Base-by-base conservation (phyloP, 1,139 yeast species). In the Kurtzmaniella quercitrusa region DNA sequence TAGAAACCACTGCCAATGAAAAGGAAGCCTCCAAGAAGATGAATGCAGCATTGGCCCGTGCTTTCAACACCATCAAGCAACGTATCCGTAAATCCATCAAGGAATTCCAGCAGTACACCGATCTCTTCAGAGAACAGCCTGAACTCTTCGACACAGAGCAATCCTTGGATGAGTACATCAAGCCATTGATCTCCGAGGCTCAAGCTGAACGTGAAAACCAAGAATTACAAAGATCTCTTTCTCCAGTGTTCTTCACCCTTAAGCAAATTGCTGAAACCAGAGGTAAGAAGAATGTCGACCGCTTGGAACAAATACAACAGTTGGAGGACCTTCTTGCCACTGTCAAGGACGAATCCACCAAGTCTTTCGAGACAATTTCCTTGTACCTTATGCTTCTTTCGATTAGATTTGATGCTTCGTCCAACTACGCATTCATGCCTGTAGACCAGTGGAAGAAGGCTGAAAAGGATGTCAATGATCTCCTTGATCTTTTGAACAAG, bases 261-360 rank as follows among this genome's bases (percentile, higher is more conserved):
- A 80, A 84, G 61, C 69, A 81, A 44, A 82, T 94, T 49, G 73
- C 87, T 51, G 98, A 93, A 65, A 77, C 91, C 41, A 85, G 98
- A 68, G 98, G 98, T 73, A 91, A 91, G 73, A 93, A 89, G 76
- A 89, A 88, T 64, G 85, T 90, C 51, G 96, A 93, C 64, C 81
- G 84, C 54, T 68, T 63, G 49, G 96, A 87, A 63, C 96, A 93
- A 66, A 79, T 90, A 52, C 70, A 71, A 51, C 73, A 75, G 40
- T 75, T 93, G 60, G 96, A 87, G 65, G 72, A 73, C 39, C 74
- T 89, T 51, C 66, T 85, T 51, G 59, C 64, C 16, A 68, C 75
- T 31, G 73, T 86, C 23, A 59, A 60, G 34, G 55, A 55, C 27
- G 53, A 55, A 41, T 48, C 50, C 34, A 39, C 51, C 5, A 63